Evolutionary conservation across 495 filamentous ascomycete genomes (phyloP), one percentile per base, ranked within the genome.

Genomic region (Venustampulla echinocandica): DNA sequence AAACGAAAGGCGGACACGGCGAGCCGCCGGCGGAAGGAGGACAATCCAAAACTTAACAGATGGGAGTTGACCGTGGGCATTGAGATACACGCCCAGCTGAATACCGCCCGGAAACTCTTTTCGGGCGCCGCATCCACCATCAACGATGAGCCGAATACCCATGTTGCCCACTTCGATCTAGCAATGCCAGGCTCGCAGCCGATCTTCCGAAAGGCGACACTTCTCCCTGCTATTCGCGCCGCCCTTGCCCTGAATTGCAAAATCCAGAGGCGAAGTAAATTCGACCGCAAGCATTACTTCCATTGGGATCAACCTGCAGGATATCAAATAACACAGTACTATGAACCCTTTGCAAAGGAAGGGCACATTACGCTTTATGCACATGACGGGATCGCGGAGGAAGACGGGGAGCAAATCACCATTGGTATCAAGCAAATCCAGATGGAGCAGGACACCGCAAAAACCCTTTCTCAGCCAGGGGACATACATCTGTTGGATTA

Each of bases 321-420:
- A 0, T 99, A 97, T 64, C 92, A 99, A 63, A 92, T 99, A 46
- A 99, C 92, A 5, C 93, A 99, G 58, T 97, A 89, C 65, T 95
- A 78, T 55, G 75, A 87, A 53, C 90, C 92, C 0, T 89, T 96
- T 61, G 92, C 92, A 0, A 69, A 71, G 45, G 68, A 89, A 56
- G 93, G 92, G 19, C 66, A 64, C 47, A 69, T 98, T 13, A 70
- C 71, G 4, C 70, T 98, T 0, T 78, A 73, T 48, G 63, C 76
- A 14, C 71, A 87, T 56, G 92, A 96, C 59, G 90, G 87, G 2
- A 85, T 95, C 40, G 80, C 81, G 0, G 70, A 74, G 2, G 76
- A 85, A 58, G 76, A 75, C 37, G 84, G 84, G 1, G 73, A 82
- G 4, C 54, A 69, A 9, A 61, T 95, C 10, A 69, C 66, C 1